Evolutionary conservation across 768 basidiomycete genomes (phyloP), one percentile per base, ranked within the genome.

Genomic region (Dacryopinax primogenitus): DNA sequence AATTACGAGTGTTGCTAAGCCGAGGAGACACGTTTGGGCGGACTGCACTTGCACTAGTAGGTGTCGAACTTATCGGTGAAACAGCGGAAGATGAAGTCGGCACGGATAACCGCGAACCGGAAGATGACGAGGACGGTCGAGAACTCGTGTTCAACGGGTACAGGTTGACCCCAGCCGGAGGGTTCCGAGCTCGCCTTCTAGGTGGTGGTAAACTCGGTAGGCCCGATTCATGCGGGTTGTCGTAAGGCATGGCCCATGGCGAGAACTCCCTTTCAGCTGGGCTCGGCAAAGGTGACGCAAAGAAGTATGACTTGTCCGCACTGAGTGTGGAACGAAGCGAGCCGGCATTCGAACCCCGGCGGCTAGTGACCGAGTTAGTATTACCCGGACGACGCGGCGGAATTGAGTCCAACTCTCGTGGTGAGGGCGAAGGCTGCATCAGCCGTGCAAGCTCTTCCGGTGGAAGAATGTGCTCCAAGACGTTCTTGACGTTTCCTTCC

Each of bases 251-350:
- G 4, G 26, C 12, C 51, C 51, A 58, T 13, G 51, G 51, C 23
- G 51, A 30, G 51, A 58, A 58, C 18, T 58, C 51, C 26, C 51
- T 58, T 13, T 58, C 51, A 2, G 51, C 26, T 13, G 51, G 51
- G 30, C 51, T 58, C 3, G 51, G 51, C 26, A 58, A 18, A 3
- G 51, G 51, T 30, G 51, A 58, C 7, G 51, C 26, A 30, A 58
- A 58, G 51, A 58, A 58, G 26, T 58, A 58, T 30, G 51, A 58
- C 30, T 32, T 58, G 51, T 58, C 26, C 11, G 51, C 51, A 30
- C 51, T 58, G 51, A 58, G 26, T 15, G 51, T 58, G 18, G 51
- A 58, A 18, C 51, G 51, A 7, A 58, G 3, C 18, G 51, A 58
- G 26, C 13, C 51, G 3, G 51, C 51, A 2, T 58, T 30, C 26